phyloP scores from a whole-genome alignment of 1,284 basidiomycete genomes.

The Tylopilus orsonianus region DNA sequence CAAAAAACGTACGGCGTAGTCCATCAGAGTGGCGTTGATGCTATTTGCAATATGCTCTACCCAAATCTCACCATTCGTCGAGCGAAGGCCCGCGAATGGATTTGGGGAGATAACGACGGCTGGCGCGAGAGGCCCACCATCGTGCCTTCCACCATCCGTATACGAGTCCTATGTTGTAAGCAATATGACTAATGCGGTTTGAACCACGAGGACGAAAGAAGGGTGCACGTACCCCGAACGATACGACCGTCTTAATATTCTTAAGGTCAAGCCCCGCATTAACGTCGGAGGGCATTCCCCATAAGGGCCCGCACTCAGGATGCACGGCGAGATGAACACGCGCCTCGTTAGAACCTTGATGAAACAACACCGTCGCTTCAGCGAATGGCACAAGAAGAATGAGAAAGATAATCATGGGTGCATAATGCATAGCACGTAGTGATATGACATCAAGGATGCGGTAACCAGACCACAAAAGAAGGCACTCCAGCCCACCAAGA shows the following conservation, averaged over 20 bases:
- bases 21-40: constrained; percentile 25
- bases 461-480: not conserved
- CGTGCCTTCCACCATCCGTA: constrained; percentile 37
- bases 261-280: constrained; percentile 43
- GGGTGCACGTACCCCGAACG: constrained; percentile 42
- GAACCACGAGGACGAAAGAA: not conserved
- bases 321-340: too few species aligned
- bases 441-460: not conserved
- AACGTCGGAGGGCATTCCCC: constrained; percentile 42
- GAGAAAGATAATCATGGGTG: constrained; percentile 3
- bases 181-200: too few species aligned
- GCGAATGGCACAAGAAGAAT: constrained; percentile 1
- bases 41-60: constrained; percentile 31
- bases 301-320: too few species aligned
- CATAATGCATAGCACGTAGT: not conserved
- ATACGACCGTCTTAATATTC: constrained; percentile 43
- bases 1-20: constrained; percentile 25
- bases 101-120: constrained; percentile 32
- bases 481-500: not conserved
- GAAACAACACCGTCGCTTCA: constrained; percentile 9
- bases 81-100: constrained; percentile 37
- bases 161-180: constrained; percentile 32
- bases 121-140: constrained; percentile 35
- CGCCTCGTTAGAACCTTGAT: constrained; percentile 23
- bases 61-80: constrained; percentile 39